Percentiles rank a stretch among this genome's conserved stretches.
These are phyloP conservation scores for Lentinula sp. DNA, from an alignment of 768 basidiomycete genomes.

Conservation along the genomic window DNA sequence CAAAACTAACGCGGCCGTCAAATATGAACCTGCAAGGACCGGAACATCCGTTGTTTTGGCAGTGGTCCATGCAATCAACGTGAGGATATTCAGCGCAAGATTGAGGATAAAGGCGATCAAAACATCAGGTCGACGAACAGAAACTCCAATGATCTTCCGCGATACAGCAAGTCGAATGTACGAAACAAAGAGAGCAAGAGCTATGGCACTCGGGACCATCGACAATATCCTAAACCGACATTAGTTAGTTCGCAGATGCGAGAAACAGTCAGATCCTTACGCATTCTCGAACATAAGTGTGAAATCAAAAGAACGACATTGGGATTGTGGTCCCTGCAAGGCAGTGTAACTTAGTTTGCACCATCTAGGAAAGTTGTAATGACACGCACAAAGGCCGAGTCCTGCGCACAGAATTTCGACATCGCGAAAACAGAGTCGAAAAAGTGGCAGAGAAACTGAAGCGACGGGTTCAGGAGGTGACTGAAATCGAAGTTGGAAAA, in stretches of 20 bases:
- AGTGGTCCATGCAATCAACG: slow-evolving; percentile 8
- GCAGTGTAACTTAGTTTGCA: neutral
- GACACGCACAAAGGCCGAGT: neutral
- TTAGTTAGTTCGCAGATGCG: neutral
- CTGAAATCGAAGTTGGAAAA: no score
- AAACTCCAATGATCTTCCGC: neutral
- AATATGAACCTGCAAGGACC: neutral
- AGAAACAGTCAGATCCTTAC: neutral
- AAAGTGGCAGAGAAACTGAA: neutral
- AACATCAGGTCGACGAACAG: neutral
- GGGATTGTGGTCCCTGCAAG: neutral
- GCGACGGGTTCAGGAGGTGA: no score
- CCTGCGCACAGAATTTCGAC: neutral
- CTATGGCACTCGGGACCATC: neutral
- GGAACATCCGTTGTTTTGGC: slow-evolving; percentile 3
- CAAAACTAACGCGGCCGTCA: slow-evolving; percentile 6
- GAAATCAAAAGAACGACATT: neutral
- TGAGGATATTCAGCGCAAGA: neutral
- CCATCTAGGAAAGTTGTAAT: neutral
- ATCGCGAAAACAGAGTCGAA: neutral
- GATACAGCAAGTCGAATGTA: slow-evolving; percentile 1
- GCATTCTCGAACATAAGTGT: neutral
- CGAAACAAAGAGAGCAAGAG: neutral
- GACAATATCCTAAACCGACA: neutral
- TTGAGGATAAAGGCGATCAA: neutral